Evolutionary conservation across 2,329 filamentous ascomycete species (phyloP).

Genomic region (Diaporthe vexans): DNA sequence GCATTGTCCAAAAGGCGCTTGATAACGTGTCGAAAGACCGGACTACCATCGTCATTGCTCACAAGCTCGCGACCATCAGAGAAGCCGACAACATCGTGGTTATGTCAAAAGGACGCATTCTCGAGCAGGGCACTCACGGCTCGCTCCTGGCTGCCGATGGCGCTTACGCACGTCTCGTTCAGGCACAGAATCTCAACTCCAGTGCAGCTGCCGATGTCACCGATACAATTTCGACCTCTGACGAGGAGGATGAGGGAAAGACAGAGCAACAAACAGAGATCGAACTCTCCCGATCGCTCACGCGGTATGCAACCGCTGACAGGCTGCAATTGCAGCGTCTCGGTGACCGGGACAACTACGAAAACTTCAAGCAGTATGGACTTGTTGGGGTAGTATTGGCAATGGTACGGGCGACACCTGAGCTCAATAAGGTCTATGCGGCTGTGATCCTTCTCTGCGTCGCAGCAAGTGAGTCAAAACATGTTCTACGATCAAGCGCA

Average conservation of each 20-base stretch:
- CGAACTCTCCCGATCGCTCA: neutral
- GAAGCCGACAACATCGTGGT: slow-evolving; percentile 76
- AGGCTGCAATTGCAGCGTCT: neutral
- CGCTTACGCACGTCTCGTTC: slow-evolving; percentile 66
- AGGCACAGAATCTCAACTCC: slow-evolving; percentile 44
- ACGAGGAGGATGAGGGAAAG: slow-evolving; percentile 35
- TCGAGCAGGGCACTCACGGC: slow-evolving; percentile 73
- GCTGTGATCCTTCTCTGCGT: neutral
- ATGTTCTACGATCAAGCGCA: neutral
- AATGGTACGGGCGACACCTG: neutral
- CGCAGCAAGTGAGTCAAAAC: slow-evolving; percentile 13
- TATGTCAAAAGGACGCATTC: slow-evolving; percentile 66
- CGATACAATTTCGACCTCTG: slow-evolving; percentile 17
- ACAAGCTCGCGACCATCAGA: slow-evolving; percentile 68
- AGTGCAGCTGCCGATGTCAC: neutral
- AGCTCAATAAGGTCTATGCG: neutral
- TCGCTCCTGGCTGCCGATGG: slow-evolving; percentile 61
- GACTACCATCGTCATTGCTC: slow-evolving; percentile 76
- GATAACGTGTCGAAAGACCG: slow-evolving; percentile 63
- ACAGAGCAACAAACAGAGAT: neutral
- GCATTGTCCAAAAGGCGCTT: slow-evolving; percentile 57
- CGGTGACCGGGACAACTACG: slow-evolving; percentile 8
- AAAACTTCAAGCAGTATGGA: slow-evolving; percentile 19
- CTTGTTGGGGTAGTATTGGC: neutral
- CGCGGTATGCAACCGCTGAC: neutral